Conservation (phyloP, 2,329 filamentous ascomycete genomes). For the Fusarium kyushuense region DNA sequence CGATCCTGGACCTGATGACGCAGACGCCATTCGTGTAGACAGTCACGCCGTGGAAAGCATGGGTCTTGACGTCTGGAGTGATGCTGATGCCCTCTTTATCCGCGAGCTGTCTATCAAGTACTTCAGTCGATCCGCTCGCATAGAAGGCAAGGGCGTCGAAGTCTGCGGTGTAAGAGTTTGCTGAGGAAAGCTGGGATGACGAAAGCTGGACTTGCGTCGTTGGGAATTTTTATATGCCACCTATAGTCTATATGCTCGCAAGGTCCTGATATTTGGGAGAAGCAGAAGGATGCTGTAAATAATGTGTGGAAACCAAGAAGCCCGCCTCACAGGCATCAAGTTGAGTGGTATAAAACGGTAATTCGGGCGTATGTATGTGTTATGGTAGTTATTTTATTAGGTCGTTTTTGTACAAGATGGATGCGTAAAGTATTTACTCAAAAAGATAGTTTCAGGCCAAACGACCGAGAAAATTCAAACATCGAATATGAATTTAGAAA, state of each 20-base stretch:
- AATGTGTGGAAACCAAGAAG: slow-evolving; percentile 31
- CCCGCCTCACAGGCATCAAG: slow-evolving; percentile 24
- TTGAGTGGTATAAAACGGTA: slow-evolving; percentile 8
- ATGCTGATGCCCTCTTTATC: slow-evolving; percentile 76
- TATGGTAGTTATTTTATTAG: not conserved
- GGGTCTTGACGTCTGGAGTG: slow-evolving; percentile 84
- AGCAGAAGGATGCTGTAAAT: slow-evolving; percentile 23
- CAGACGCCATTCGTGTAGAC: slow-evolving; percentile 65
- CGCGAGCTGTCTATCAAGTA: slow-evolving; percentile 71
- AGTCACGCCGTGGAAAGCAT: slow-evolving; percentile 75
- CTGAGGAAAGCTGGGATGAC: slow-evolving; percentile 50
- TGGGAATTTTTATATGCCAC: slow-evolving; percentile 34
- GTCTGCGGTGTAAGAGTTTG: slow-evolving; percentile 81
- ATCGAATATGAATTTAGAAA: slow-evolving; percentile 14
- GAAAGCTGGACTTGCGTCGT: slow-evolving; percentile 47
- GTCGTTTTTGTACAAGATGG: not conserved
- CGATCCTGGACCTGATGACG: slow-evolving; percentile 51
- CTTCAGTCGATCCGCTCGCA: slow-evolving; percentile 72
- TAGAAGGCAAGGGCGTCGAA: slow-evolving; percentile 77
- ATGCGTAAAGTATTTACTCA: not conserved
- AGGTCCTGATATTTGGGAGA: slow-evolving; percentile 15
- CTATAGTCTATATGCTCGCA: slow-evolving; percentile 25
- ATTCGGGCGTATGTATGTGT: slow-evolving; percentile 6
- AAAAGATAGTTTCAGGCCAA: not conserved
- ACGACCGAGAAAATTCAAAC: not conserved